These are phyloP conservation scores for Prunus davidiana DNA, from an alignment of 306 rosid genomes.

Conservation along the genomic window DNA sequence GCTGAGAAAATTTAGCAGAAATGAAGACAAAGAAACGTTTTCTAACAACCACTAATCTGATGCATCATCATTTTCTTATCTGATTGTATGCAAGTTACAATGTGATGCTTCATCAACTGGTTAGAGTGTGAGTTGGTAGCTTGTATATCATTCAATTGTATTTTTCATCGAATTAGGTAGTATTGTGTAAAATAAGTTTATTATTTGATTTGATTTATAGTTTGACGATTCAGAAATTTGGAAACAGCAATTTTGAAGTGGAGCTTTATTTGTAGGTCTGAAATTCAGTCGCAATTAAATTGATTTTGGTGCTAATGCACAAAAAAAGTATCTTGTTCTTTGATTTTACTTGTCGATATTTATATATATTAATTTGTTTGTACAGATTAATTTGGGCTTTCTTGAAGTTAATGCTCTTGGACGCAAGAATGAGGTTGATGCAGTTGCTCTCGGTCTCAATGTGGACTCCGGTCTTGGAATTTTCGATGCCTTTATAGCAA, in stretches of 20 bases:
- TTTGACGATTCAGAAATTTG: not conserved
- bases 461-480: slow-evolving; percentile 84
- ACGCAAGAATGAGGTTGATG: slow-evolving; percentile 26
- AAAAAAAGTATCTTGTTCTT: not conserved
- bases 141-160: not conserved
- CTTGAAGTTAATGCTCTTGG: slow-evolving; percentile 34
- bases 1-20: not conserved
- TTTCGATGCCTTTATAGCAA: slow-evolving; percentile 83
- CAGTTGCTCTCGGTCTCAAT: slow-evolving; percentile 35
- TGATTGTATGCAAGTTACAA: not conserved
- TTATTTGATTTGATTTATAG: not conserved
- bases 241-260: not conserved
- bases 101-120: not conserved
- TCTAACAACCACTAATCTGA: not conserved
- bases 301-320: not conserved
- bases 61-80: not conserved
- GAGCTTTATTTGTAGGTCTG: not conserved
- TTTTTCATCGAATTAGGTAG: not conserved
- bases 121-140: not conserved
- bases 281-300: not conserved
- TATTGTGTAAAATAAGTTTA: not conserved
- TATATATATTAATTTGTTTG: slow-evolving; percentile 10
- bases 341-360: not conserved
- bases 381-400: slow-evolving; percentile 48
- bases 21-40: not conserved